Evolutionary conservation across 441 rosid genomes (phyloP).

Genomic region (Brassica hybrid): DNA sequence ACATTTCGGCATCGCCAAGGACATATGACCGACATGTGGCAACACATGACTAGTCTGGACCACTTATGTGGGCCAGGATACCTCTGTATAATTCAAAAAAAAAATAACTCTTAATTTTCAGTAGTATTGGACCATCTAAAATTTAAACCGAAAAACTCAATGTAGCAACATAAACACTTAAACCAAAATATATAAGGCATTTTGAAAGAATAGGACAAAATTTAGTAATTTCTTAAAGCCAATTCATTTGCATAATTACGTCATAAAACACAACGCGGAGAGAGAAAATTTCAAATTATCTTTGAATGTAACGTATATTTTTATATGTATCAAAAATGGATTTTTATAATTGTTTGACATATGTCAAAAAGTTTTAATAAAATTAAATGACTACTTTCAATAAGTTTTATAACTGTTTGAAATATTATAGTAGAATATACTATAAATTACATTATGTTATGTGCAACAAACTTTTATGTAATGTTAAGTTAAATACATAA

Average conservation of each 20-base stretch:
- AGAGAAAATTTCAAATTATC: neutral
- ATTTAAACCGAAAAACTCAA: neutral
- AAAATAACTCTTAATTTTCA: neutral
- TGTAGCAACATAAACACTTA: neutral
- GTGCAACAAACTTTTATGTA: neutral
- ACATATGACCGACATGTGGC: too few species aligned
- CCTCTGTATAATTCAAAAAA: too few species aligned
- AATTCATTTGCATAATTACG: neutral
- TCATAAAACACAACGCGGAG: neutral
- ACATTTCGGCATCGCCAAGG: too few species aligned
- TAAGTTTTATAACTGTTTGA: too few species aligned
- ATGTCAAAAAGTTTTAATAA: neutral
- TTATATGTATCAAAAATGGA: neutral
- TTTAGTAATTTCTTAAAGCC: neutral
- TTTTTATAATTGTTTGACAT: conserved; percentile 1
- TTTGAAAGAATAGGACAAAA: neutral
- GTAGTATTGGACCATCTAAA: neutral
- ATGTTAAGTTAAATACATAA: neutral
- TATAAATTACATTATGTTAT: neutral
- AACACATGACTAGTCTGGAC: too few species aligned
- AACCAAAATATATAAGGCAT: neutral
- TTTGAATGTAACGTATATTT: neutral
- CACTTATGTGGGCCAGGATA: too few species aligned
- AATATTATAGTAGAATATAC: neutral
- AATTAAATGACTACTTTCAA: neutral